Conservation (phyloP, 192 early-diverging fungal species). For the Coemansia interrupta region DNA sequence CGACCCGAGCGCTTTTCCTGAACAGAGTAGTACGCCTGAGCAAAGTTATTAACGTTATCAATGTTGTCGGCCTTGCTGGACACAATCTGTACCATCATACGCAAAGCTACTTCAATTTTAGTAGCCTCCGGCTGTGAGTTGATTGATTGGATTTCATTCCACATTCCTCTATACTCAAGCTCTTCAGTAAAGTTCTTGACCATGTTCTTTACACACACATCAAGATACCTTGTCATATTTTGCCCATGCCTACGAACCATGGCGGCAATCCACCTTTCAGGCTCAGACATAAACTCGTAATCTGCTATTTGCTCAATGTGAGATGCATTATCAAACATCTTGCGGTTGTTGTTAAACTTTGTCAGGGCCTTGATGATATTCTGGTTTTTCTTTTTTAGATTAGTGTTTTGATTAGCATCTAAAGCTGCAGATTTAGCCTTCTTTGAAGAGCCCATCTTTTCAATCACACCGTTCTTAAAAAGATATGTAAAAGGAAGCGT, state of each 20-base stretch:
- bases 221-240: not conserved
- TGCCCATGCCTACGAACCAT: slow-evolving; percentile 1
- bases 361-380: slow-evolving; percentile 3
- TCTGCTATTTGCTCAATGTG: not conserved
- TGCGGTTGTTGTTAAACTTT: slow-evolving; percentile 2
- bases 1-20: not conserved
- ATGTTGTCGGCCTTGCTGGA: slow-evolving; percentile 1
- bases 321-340: too few species aligned
- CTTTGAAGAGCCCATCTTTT: not conserved
- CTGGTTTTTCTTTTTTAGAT: slow-evolving; percentile 7
- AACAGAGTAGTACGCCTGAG: not conserved
- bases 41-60: not conserved
- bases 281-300: not conserved
- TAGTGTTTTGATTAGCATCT: not conserved
- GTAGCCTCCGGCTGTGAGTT: not conserved
- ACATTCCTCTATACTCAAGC: not conserved
- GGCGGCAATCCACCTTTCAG: slow-evolving; percentile 2
- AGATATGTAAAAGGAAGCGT: slow-evolving; percentile 4
- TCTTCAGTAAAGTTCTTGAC: slow-evolving; percentile 1
- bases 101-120: not conserved
- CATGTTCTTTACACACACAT: slow-evolving; percentile 1
- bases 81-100: slow-evolving; percentile 6
- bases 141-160: slow-evolving; percentile 1
- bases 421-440: not conserved
- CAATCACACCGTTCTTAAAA: not conserved